A percentile compares a stretch with the other conserved stretches of the same genome.
Conservation (phyloP, 371 early-diverging fungal genomes). For the Vairimorpha necatrix region DNA sequence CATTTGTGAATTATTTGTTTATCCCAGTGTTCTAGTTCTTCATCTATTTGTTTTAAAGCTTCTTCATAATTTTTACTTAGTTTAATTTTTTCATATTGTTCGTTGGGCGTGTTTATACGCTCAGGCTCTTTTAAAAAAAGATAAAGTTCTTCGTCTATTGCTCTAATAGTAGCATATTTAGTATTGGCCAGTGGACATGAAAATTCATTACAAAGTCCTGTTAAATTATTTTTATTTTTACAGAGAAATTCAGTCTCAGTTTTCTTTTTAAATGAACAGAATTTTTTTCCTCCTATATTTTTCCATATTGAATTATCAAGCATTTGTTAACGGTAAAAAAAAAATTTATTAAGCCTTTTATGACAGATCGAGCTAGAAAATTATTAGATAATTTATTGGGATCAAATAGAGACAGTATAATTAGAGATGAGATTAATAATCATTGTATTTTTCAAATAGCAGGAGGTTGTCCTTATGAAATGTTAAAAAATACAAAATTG, state of each 20-base stretch:
- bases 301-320: conserved; percentile 62
- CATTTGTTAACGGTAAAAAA: conserved; percentile 32
- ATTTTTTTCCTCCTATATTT: conserved; percentile 56
- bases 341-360: neutral
- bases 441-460: conserved; percentile 56
- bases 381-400: conserved; percentile 38
- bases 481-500: conserved; percentile 31
- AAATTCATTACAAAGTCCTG: conserved; percentile 88
- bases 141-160: conserved; percentile 69
- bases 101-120: conserved; percentile 82
- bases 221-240: conserved; percentile 91
- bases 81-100: conserved; percentile 86
- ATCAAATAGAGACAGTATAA: conserved; percentile 14
- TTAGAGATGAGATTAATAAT: conserved; percentile 14
- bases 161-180: conserved; percentile 92
- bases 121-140: conserved; percentile 83
- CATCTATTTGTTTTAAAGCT: conserved; percentile 84
- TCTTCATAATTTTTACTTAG: conserved; percentile 81
- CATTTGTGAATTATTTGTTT: conserved; percentile 83
- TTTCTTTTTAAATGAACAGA: conserved; percentile 66
- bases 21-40: conserved; percentile 83
- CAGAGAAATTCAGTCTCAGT: conserved; percentile 78
- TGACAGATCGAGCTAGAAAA: conserved; percentile 40
- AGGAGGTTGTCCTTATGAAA: conserved; percentile 54
- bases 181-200: conserved; percentile 95